Evolutionary conservation across 495 filamentous ascomycete species (phyloP), one percentile per base, ranked within the genome.

Genomic region (Chaetomidium leptoderma): DNA sequence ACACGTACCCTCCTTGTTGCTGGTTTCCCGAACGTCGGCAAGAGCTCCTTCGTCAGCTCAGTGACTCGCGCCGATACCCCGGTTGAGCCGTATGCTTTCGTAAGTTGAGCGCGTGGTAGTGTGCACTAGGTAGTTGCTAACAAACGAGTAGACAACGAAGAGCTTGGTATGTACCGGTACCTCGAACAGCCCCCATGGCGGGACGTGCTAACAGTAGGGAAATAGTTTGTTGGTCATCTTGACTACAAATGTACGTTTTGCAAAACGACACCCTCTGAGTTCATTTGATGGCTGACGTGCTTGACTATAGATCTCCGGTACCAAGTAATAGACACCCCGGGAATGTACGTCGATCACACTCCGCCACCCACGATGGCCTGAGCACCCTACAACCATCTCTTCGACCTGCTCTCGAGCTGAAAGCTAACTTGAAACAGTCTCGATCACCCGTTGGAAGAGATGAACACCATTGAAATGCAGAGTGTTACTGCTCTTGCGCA

Each of bases 391-490:
- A n/a, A 8, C 19, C 8, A 6, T 51, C 47, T 51, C 21, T n/a
- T n/a, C n/a, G n/a, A n/a, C 19, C 21, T 10, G 47, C 5, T 51
- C 19, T 17, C 16, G 11, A n/a, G 16, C 8, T 3, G 16, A 21
- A 59, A 24, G 37, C 60, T 59, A 50, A 61, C 46, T 16, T 47
- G 6, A 39, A n/a, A 14, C n/a, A 65, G 59, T 69, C 78, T 97
- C 55, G 93, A 98, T 68, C 95, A 98, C 70, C 95, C 93, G 14
- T 81, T 98, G 10, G 95, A 97, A 74, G 93, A 98, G 76, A 98
- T 98, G 93, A 98, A 97, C 76, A 97, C 93, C 10, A 98, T 98
- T 70, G 95, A 98, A 73, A 97, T 97, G 92, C 93, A 79, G 64
- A 91, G 87, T 16, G 97, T 98, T 60, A 97, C 92, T 13, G 93